Base-by-base conservation (phyloP, 2,329 filamentous ascomycete species). In the Raffaelea arxii region DNA sequence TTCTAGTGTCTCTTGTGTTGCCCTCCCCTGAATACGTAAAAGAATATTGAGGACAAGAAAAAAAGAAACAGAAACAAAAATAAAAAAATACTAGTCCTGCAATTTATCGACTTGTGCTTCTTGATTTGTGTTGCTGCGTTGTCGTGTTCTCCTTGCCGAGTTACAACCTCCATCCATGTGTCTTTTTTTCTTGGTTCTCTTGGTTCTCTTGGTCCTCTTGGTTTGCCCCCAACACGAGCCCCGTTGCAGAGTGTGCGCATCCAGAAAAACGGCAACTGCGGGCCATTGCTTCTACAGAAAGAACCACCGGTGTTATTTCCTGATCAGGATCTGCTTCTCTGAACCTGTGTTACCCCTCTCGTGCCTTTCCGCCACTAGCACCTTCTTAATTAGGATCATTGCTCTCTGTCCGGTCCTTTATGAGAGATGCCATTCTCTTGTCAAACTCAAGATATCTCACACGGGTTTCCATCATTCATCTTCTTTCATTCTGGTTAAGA, bases 401-500 rank as follows among this genome's bases (percentile, higher is more conserved):
- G 10, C 27, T 10, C 27, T 16, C 27, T 32, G 27, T 9, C 27
- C 27, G 16, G 10, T 16, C 9, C 27, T 16, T 16, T 32, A 10
- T 9, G 27, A 32, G 10, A 32, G 27, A 32, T 32, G 27, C 27
- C 9, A 16, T 32, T 16, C 27, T 10, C 16, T 9, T 16, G 9
- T 32, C 27, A 16, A 16, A 32, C 27, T 32, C 16, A 10, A 16
- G 27, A 32, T 32, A 16, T 32, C 27, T 10, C 27, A 39, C 42
- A 43, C 38, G 47, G 47, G 39, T 49, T 43, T 42, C 42, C 44
- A 39, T 41, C 47, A 41, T 43, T n/a, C n/a, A n/a, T n/a, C n/a
- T n/a, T n/a, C n/a, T n/a, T n/a, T n/a, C n/a, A n/a, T n/a, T n/a
- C n/a, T n/a, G n/a, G 43, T 36, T 46, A 21, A 19, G 6, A 6